Evolutionary conservation across 164 flowering plant genomes (phyloP), one percentile per base, ranked within the genome.

Genomic region (Magnolia officinalis): DNA sequence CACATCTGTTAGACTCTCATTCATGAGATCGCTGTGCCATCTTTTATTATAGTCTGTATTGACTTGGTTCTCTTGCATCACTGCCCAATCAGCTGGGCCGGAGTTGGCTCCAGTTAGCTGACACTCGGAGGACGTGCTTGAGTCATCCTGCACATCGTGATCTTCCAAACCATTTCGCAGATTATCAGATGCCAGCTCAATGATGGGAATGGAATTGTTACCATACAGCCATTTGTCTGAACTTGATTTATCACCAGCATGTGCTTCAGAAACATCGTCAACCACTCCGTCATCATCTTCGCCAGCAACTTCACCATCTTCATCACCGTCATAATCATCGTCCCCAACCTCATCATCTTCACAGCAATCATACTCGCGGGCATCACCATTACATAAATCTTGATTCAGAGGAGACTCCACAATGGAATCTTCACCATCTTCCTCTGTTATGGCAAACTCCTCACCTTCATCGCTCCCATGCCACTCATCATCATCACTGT

Each of bases 401-500:
- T 16, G 61, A 55, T 55, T 55, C 13, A 11, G 13, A 11, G 61
- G 61, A 11, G 61, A 55, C 61, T 55, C 61, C 11, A 14, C 18
- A 16, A 55, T 16, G 18, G 61, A 55, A 55, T 55, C 61, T 55
- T 81, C 88, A 10, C 84, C 89, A 45, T 89, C 92, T 24, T 79
- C 87, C 45, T 71, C 29, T 20, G 65, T 59, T 13, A 72, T 21
- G 49, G 72, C 80, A 83, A 52, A 67, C 74, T 83, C 83, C 58
- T 80, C 81, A 24, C 76, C 76, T 72, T 77, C 86, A 23, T 81
- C 83, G 26, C 58, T 83, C 49, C 78, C 80, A 31, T 82, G 89
- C 88, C 87, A 87, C 79, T 88, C 95, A 82, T 93, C 95, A 79
- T 91, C 78, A 72, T 91, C 95, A 78, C 95, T 91, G 69, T 90